Percentiles rank a stretch among this genome's conserved stretches.
phyloP scores from a whole-genome alignment of 306 rosid genomes.

The Castanopsis chinensis region DNA sequence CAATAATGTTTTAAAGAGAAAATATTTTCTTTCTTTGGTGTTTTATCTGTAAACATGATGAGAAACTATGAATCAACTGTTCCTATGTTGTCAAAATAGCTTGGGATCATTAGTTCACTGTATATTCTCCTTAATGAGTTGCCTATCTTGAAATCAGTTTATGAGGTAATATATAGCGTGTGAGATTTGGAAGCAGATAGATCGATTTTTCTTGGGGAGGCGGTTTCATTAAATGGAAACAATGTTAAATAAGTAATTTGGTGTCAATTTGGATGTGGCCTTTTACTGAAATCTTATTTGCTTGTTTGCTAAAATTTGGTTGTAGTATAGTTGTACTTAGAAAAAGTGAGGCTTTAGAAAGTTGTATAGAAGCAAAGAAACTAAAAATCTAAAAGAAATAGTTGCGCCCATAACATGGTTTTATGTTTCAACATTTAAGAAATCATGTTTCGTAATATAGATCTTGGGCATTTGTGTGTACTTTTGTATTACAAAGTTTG shows the following conservation, averaged over 20 bases:
- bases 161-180: not conserved
- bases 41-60: not conserved
- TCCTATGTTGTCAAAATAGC: not conserved
- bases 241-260: conserved; percentile 3
- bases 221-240: not conserved
- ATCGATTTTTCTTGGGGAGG: not conserved
- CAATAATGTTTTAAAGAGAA: not conserved
- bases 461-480: not conserved
- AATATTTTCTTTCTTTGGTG: not conserved
- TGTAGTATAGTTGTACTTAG: no score
- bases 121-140: not conserved
- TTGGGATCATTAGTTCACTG: not conserved
- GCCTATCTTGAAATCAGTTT: not conserved
- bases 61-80: not conserved
- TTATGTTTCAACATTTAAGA: not conserved
- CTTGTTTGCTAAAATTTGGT: no score
- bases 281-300: no score
- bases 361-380: no score
- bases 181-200: not conserved
- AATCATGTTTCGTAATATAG: not conserved
- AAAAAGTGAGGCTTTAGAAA: no score
- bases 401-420: no score
- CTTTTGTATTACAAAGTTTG: not conserved
- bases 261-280: not conserved
- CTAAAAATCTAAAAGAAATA: no score